A percentile compares a stretch with the other conserved stretches of the same genome.
Evolutionary conservation across 139 green algal species (phyloP).

Genomic region (Chlorella sp.): DNA sequence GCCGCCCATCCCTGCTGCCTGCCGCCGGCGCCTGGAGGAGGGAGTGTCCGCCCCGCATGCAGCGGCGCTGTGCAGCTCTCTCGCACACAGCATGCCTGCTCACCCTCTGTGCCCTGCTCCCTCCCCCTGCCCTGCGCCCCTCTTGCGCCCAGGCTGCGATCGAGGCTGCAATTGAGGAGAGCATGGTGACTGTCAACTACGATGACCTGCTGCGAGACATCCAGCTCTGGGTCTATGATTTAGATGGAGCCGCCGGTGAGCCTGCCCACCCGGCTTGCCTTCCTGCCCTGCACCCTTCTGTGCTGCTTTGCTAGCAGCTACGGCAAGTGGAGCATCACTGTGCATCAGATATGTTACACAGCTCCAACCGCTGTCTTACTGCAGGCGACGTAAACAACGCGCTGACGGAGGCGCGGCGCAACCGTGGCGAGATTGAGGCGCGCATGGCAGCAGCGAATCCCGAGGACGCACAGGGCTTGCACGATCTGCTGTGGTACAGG

Average conservation of each 20-base stretch:
- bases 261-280: background rate
- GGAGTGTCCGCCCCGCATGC: background rate
- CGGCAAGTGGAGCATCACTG: no score
- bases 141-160: slow-evolving; percentile 25
- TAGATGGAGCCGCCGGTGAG: slow-evolving; percentile 31
- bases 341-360: no score
- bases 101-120: background rate
- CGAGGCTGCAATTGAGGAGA: slow-evolving; percentile 17
- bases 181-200: slow-evolving; percentile 34
- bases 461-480: slow-evolving; percentile 17
- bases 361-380: no score
- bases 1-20: background rate
- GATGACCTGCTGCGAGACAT: slow-evolving; percentile 53
- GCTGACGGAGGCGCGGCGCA: slow-evolving; percentile 13
- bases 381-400: slow-evolving; percentile 10
- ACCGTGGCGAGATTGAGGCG: background rate
- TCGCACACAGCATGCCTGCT: background rate
- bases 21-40: no score
- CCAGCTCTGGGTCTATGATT: slow-evolving; percentile 43
- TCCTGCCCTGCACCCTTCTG: no score
- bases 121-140: background rate
- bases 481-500: slow-evolving; percentile 24
- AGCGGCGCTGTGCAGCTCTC: background rate
- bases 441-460: slow-evolving; percentile 13
- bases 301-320: no score